Conservation (phyloP, 129 eudicot genomes). For the sunflower (Helianthus annuus) region HanXRQr2.0-SUNRISE NC_035448.2:191721637-191722136, state of each 20-base stretch:
- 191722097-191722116: neutral
- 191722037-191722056: neutral
- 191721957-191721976: too few relatives aligned
- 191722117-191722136: neutral
- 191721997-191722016: neutral
- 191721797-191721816: slow-evolving; percentile 66
- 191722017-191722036: neutral
- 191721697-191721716: slow-evolving; percentile 12
- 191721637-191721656: slow-evolving; percentile 28
- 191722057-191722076: neutral
- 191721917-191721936: neutral
- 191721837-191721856: slow-evolving; percentile 84
- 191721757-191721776: slow-evolving; percentile 86
- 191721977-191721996: neutral
- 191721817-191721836: slow-evolving; percentile 72
- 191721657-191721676: slow-evolving; percentile 22
- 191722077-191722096: neutral
- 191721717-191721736: slow-evolving; percentile 90
- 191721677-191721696: slow-evolving; percentile 1
- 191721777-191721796: slow-evolving; percentile 83
- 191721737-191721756: slow-evolving; percentile 87
- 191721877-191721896: neutral
- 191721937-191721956: neutral
- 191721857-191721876: slow-evolving; percentile 53
- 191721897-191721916: neutral